Conservation (phyloP, 495 filamentous ascomycete genomes). For the Penicillium antarcticum region DNA sequence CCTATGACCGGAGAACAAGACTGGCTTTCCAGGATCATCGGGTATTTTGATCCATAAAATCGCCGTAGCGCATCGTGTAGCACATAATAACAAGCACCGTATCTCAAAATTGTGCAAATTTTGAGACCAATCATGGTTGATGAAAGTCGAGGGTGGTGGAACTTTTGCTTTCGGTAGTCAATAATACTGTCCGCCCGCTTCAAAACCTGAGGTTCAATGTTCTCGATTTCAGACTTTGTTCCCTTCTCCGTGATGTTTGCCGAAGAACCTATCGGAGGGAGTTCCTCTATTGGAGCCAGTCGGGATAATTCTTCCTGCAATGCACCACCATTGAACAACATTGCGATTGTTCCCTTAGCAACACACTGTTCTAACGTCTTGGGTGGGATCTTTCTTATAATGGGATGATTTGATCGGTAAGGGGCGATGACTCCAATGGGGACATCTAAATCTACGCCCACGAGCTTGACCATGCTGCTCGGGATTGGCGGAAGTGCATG, state of each 20-base stretch:
- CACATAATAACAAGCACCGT: slow-evolving; percentile 32
- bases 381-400: slow-evolving; percentile 5
- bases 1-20: slow-evolving; percentile 9
- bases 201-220: slow-evolving; percentile 28
- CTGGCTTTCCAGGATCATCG: slow-evolving; percentile 18
- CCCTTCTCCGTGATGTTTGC: slow-evolving; percentile 26
- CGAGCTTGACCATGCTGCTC: slow-evolving; percentile 13
- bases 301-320: slow-evolving; percentile 23
- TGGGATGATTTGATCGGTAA: slow-evolving; percentile 15
- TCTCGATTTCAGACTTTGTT: slow-evolving; percentile 24
- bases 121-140: slow-evolving; percentile 34
- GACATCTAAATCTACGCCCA: slow-evolving; percentile 19
- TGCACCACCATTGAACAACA: slow-evolving; percentile 25
- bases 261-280: slow-evolving; percentile 23
- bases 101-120: slow-evolving; percentile 21
- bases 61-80: slow-evolving; percentile 24
- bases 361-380: slow-evolving; percentile 9
- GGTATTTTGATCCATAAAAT: slow-evolving; percentile 19
- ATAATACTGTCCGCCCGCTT: slow-evolving; percentile 25
- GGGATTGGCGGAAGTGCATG: slow-evolving; percentile 10
- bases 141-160: slow-evolving; percentile 18
- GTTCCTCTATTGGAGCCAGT: slow-evolving; percentile 10
- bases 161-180: slow-evolving; percentile 28
- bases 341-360: slow-evolving; percentile 17
- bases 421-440: slow-evolving; percentile 24